Evolutionary conservation across 345 rosid genomes (phyloP).

Genomic region (Excoecaria cochinchinensis): DNA sequence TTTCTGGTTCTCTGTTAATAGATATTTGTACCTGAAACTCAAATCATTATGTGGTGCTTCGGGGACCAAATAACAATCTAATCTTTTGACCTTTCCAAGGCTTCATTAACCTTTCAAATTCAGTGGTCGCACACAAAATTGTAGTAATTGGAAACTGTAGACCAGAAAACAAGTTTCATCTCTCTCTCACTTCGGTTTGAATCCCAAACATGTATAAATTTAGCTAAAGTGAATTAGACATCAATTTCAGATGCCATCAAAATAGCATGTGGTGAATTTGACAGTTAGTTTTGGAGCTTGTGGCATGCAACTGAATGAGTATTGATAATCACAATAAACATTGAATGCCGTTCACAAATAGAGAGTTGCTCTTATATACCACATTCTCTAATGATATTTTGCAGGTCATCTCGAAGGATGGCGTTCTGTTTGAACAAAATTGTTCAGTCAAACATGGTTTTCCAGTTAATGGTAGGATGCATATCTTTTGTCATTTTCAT

Average conservation of each 20-base stretch:
- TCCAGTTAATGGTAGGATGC: conserved; percentile 39
- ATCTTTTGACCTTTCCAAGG: background rate
- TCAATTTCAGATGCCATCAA: background rate
- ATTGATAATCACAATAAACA: background rate
- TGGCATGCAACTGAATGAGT: background rate
- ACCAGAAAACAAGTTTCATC: too few relatives aligned
- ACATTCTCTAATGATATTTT: conserved; percentile 10
- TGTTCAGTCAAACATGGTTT: conserved; percentile 22
- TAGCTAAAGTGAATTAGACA: too few relatives aligned
- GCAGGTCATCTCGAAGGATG: conserved; percentile 69
- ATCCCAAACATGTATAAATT: too few relatives aligned
- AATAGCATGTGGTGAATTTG: background rate
- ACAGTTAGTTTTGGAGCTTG: background rate
- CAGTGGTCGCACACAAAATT: too few relatives aligned
- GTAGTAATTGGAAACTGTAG: too few relatives aligned
- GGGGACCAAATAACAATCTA: background rate
- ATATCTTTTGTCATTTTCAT: background rate
- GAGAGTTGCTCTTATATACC: too few relatives aligned
- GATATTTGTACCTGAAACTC: background rate
- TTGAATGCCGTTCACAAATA: too few relatives aligned
- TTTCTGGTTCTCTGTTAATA: background rate
- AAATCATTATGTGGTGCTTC: background rate
- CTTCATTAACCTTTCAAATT: too few relatives aligned
- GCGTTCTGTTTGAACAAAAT: conserved; percentile 26
- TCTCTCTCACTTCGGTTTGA: too few relatives aligned